phyloP scores from a whole-genome alignment of 208 protist genomes.

The Leishmania amazonensis region DNA sequence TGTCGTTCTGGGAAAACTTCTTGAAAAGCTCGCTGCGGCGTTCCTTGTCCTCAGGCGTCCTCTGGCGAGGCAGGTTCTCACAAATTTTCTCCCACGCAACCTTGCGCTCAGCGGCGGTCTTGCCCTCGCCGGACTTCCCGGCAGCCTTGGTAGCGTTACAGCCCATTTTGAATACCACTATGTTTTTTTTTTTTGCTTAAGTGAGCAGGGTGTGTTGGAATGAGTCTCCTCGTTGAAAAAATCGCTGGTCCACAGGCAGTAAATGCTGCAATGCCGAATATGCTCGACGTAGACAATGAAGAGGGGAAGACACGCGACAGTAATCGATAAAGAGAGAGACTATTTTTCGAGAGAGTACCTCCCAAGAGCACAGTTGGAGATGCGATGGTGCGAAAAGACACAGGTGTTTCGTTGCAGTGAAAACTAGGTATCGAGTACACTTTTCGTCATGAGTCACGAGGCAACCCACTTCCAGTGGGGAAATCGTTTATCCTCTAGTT shows the following conservation, averaged over 20 bases:
- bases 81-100: slow-evolving; percentile 47
- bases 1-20: slow-evolving; percentile 68
- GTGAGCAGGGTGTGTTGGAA: neutral
- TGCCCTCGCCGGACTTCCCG: slow-evolving; percentile 16
- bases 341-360: neutral
- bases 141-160: no score
- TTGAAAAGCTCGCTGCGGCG: slow-evolving; percentile 72
- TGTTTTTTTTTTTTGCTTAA: neutral
- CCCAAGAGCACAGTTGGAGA: neutral
- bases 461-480: neutral
- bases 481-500: neutral
- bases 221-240: no score
- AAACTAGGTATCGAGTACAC: neutral
- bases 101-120: slow-evolving; percentile 45
- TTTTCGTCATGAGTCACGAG: neutral
- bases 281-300: neutral
- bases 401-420: neutral
- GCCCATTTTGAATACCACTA: neutral
- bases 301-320: neutral
- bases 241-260: neutral
- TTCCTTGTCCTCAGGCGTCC: slow-evolving; percentile 46
- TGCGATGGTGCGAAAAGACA: neutral
- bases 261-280: neutral
- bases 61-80: slow-evolving; percentile 34
- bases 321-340: neutral